phyloP scores from a whole-genome alignment of 2,329 filamentous ascomycete genomes.

The Pseudopithomyces chartarum region DNA sequence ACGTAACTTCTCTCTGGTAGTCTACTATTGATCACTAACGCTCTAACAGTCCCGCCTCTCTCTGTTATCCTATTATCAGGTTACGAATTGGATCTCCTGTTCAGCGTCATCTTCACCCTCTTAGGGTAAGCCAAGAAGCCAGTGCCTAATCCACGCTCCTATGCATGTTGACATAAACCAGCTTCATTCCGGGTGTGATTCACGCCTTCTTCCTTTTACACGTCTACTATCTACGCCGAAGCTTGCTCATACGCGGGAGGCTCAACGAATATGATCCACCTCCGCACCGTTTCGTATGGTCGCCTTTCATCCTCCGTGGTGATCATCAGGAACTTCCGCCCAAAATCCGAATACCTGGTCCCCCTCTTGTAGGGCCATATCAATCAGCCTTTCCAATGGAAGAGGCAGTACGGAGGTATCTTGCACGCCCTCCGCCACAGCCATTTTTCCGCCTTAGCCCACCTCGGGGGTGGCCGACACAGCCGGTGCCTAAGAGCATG shows the following conservation, averaged over 20 bases:
- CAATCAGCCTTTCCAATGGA: too few relatives aligned
- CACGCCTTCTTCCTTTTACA: conserved; percentile 83
- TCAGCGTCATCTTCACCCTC: conserved; percentile 54
- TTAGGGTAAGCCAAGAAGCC: conserved; percentile 40
- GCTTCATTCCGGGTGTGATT: conserved; percentile 78
- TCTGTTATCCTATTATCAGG: conserved; percentile 56
- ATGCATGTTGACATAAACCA: conserved; percentile 28
- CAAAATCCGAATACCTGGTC: neutral
- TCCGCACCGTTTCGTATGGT: conserved; percentile 72
- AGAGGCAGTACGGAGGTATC: too few relatives aligned
- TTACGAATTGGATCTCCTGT: conserved; percentile 54
- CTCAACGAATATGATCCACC: conserved; percentile 48
- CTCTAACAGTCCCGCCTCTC: conserved; percentile 50
- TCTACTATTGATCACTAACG: neutral
- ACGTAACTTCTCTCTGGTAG: conserved; percentile 6
- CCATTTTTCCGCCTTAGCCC: too few relatives aligned
- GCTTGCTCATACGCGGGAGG: conserved; percentile 65
- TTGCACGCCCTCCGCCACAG: too few relatives aligned
- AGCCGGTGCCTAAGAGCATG: too few relatives aligned
- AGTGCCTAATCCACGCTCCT: neutral
- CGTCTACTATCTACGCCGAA: conserved; percentile 77
- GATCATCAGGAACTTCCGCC: conserved; percentile 43
- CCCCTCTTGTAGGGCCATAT: neutral
- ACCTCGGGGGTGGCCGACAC: too few relatives aligned
- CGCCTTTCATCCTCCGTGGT: conserved; percentile 73